Conservation (phyloP, 257 asterid species). For the Petunia axillaris region DNA sequence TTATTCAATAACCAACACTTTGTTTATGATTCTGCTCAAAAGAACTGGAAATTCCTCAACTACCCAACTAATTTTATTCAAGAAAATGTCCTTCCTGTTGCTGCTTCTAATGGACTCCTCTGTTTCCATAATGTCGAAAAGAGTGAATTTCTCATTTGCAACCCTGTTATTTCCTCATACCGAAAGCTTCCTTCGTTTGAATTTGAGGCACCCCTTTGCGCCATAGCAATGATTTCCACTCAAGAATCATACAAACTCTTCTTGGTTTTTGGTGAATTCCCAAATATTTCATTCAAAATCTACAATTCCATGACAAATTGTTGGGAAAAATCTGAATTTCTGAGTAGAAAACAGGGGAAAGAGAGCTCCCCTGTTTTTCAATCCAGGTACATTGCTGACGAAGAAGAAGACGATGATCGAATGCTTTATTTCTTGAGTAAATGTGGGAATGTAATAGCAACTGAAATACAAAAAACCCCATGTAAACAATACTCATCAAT, state of each 20-base stretch:
- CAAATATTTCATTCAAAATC: slow-evolving; percentile 47
- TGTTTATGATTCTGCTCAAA: slow-evolving; percentile 65
- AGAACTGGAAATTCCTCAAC: slow-evolving; percentile 58
- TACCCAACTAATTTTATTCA: slow-evolving; percentile 27
- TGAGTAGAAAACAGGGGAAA: slow-evolving; percentile 27
- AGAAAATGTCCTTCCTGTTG: slow-evolving; percentile 57
- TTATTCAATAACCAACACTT: slow-evolving; percentile 26
- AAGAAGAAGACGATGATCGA: slow-evolving; percentile 35
- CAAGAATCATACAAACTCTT: slow-evolving; percentile 47
- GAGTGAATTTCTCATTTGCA: slow-evolving; percentile 46
- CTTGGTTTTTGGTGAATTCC: slow-evolving; percentile 53
- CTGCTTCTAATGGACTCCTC: slow-evolving; percentile 75
- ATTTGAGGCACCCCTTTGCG: slow-evolving; percentile 36
- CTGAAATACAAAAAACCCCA: slow-evolving; percentile 70
- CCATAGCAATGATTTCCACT: slow-evolving; percentile 61
- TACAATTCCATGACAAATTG: slow-evolving; percentile 45
- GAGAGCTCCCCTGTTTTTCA: slow-evolving; percentile 20
- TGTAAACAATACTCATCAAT: slow-evolving; percentile 77
- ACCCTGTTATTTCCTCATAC: slow-evolving; percentile 55
- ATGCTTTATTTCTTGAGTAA: slow-evolving; percentile 73
- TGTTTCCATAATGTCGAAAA: slow-evolving; percentile 46
- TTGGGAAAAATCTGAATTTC: slow-evolving; percentile 54
- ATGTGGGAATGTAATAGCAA: slow-evolving; percentile 72
- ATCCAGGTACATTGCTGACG: slow-evolving; percentile 24
- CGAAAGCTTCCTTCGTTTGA: slow-evolving; percentile 37